phyloP scores from a whole-genome alignment of 2,329 filamentous ascomycete species.

The Coniochaeta hoffmannii region DNA sequence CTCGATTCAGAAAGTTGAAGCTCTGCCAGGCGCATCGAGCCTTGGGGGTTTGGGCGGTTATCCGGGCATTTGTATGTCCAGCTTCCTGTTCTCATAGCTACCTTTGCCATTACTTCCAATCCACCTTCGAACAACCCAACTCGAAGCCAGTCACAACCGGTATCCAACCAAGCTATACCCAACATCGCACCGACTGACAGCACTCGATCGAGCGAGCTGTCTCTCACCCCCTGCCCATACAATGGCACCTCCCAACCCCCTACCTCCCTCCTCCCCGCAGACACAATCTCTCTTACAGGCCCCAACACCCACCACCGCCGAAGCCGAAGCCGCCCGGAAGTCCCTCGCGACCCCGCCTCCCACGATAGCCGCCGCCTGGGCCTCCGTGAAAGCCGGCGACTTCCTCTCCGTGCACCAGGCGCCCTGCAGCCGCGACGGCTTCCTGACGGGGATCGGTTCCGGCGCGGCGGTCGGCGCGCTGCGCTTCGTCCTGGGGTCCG shows the following conservation, averaged over 20 bases:
- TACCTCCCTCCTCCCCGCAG: not conserved
- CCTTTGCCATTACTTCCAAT: too few relatives aligned
- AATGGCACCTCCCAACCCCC: not conserved
- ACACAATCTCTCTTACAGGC: not conserved
- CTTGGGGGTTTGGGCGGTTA: too few relatives aligned
- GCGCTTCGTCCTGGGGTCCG: slow-evolving; percentile 62
- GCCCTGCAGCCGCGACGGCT: slow-evolving; percentile 76
- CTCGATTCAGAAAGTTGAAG: not conserved
- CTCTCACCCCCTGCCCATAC: not conserved
- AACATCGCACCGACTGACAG: too few relatives aligned
- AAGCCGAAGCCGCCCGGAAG: slow-evolving; percentile 4
- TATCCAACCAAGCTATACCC: too few relatives aligned
- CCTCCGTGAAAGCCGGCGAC: slow-evolving; percentile 60
- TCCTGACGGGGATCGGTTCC: slow-evolving; percentile 74
- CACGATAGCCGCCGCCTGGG: slow-evolving; percentile 54
- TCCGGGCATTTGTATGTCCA: not conserved
- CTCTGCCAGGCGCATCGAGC: too few relatives aligned
- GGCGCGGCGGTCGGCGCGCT: slow-evolving; percentile 71
- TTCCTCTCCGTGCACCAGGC: slow-evolving; percentile 66
- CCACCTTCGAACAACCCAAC: too few relatives aligned
- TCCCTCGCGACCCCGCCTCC: slow-evolving; percentile 9
- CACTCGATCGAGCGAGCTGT: too few relatives aligned
- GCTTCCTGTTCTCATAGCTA: too few relatives aligned
- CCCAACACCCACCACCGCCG: not conserved
- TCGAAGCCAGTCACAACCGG: too few relatives aligned